A percentile compares a stretch with the other conserved stretches of the same genome.
Conservation (phyloP, 2,329 filamentous ascomycete species). For the Aspergillus jensenii region DNA sequence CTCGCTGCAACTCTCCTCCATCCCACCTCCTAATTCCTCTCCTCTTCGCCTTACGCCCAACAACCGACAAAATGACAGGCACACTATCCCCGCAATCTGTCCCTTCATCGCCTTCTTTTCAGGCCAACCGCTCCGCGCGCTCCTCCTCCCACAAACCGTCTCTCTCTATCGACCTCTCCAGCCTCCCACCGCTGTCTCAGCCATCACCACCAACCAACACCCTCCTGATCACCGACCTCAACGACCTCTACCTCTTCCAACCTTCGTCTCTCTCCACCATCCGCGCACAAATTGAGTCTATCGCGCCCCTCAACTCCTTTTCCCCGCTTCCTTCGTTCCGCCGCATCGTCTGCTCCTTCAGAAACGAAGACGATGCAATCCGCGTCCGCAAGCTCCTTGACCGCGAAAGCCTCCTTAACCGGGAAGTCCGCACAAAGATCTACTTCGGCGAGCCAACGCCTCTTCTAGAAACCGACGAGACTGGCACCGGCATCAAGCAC, state of each 20-base stretch:
- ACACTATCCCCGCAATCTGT: slow-evolving; percentile 23
- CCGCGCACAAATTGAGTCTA: slow-evolving; percentile 41
- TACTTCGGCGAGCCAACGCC: slow-evolving; percentile 57
- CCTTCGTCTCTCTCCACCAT: slow-evolving; percentile 44
- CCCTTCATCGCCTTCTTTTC: slow-evolving; percentile 27
- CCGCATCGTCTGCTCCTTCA: slow-evolving; percentile 52
- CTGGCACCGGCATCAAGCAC: slow-evolving; percentile 34
- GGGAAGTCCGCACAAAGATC: slow-evolving; percentile 40
- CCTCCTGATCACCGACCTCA: slow-evolving; percentile 51
- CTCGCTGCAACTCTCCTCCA: not conserved
- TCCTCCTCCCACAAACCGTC: slow-evolving; percentile 33
- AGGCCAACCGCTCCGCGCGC: slow-evolving; percentile 20
- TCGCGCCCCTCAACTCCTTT: slow-evolving; percentile 50
- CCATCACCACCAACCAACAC: slow-evolving; percentile 52
- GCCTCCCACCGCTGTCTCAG: slow-evolving; percentile 44
- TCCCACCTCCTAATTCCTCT: not conserved
- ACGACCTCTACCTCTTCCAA: slow-evolving; percentile 48
- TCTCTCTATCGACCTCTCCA: slow-evolving; percentile 48
- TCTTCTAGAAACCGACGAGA: slow-evolving; percentile 31
- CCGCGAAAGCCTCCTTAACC: slow-evolving; percentile 32
- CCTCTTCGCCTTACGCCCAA: not conserved
- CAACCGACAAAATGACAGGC: slow-evolving; percentile 21
- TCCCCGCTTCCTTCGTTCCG: slow-evolving; percentile 52
- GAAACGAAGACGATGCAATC: slow-evolving; percentile 43
- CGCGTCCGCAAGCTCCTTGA: slow-evolving; percentile 46